phyloP scores from a whole-genome alignment of 495 filamentous ascomycete species.

The Xylaria cubensis region DNA sequence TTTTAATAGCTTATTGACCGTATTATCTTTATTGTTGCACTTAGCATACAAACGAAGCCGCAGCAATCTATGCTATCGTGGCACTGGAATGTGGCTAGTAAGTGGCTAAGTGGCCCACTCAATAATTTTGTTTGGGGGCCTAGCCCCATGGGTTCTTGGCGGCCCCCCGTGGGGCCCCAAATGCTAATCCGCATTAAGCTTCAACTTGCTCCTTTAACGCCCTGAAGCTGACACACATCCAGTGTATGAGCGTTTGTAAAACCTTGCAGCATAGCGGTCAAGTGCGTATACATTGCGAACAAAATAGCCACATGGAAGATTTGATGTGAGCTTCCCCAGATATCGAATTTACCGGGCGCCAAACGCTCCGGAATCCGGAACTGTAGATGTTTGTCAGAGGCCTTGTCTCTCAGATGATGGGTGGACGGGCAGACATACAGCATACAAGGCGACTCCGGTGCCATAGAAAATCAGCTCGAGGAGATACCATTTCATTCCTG shows the following conservation, averaged over 20 bases:
- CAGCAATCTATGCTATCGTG: too few relatives aligned
- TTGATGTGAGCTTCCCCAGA: conserved; percentile 70
- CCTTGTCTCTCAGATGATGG: neutral
- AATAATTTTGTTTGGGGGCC: too few relatives aligned
- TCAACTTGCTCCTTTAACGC: neutral
- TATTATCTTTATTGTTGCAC: too few relatives aligned
- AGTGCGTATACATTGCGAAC: conserved; percentile 50
- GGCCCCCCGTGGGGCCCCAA: too few relatives aligned
- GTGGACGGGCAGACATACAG: neutral
- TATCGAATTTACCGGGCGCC: conserved; percentile 64
- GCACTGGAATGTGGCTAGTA: too few relatives aligned
- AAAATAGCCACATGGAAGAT: conserved; percentile 70
- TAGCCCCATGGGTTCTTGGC: too few relatives aligned
- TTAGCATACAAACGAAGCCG: too few relatives aligned
- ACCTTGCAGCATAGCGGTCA: conserved; percentile 58
- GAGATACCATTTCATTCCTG: conserved; percentile 63
- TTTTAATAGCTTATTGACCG: too few relatives aligned
- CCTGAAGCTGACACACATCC: conserved; percentile 9
- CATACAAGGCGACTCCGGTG: conserved; percentile 1
- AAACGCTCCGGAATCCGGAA: conserved; percentile 57
- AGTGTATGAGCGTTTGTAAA: conserved; percentile 1
- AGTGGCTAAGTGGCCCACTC: too few relatives aligned
- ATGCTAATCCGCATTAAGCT: neutral
- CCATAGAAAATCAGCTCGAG: conserved; percentile 45
- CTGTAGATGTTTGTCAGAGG: conserved; percentile 30